Conservation (phyloP, 441 rosid genomes). For the California macrophylla region DNA sequence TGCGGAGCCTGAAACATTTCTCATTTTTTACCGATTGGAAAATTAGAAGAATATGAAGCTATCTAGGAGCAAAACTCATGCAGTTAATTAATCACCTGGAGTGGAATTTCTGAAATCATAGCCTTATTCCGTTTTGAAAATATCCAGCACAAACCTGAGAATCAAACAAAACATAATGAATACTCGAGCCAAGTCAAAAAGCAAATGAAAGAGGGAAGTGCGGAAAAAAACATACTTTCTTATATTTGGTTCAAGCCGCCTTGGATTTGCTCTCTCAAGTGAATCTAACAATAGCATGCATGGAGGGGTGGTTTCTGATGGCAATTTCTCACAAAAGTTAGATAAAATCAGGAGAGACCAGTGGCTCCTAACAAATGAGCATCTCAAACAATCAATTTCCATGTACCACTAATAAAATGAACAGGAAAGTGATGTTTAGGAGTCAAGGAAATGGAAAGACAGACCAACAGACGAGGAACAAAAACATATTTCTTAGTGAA, state of each 20-base stretch:
- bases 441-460: slow-evolving; percentile 6
- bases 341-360: slow-evolving; percentile 87
- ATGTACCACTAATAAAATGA: not conserved
- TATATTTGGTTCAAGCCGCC: slow-evolving; percentile 56
- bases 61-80: not conserved
- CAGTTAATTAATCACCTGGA: slow-evolving; percentile 37
- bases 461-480: slow-evolving; percentile 75
- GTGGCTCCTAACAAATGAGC: slow-evolving; percentile 43
- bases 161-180: slow-evolving; percentile 13
- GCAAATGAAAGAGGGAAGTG: not conserved
- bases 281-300: slow-evolving; percentile 84
- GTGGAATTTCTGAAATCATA: slow-evolving; percentile 44
- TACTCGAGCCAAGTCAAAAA: slow-evolving; percentile 8
- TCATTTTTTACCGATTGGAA: not conserved
- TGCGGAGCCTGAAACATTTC: slow-evolving; percentile 66
- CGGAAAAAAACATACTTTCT: slow-evolving; percentile 39
- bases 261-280: slow-evolving; percentile 43
- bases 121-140: slow-evolving; percentile 37
- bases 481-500: slow-evolving; percentile 64
- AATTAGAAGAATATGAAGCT: not conserved
- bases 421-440: not conserved
- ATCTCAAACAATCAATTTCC: slow-evolving; percentile 10
- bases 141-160: slow-evolving; percentile 66
- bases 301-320: slow-evolving; percentile 42
- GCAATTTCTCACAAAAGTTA: slow-evolving; percentile 48